These are phyloP conservation scores for Fonsecaea nubica DNA, from an alignment of 2,329 filamentous ascomycete genomes.

Conservation along the genomic window DNA sequence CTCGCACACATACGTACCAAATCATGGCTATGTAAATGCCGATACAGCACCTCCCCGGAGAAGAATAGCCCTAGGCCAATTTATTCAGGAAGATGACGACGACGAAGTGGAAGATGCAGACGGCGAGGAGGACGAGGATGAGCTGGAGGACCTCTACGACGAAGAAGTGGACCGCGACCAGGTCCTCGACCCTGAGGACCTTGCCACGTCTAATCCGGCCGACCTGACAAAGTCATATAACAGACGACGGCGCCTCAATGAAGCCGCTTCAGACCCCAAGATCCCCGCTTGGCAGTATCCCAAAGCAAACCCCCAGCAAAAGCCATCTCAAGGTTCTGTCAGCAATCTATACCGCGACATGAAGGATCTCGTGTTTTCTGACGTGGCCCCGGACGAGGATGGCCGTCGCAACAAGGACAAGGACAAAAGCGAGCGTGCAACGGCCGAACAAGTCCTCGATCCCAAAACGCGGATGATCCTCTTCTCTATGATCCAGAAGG, in stretches of 20 bases:
- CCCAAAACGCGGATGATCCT: conserved; percentile 94
- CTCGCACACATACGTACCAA: conserved; percentile 57
- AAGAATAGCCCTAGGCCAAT: conserved; percentile 38
- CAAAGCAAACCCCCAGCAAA: conserved; percentile 79
- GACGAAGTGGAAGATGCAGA: conserved; percentile 50
- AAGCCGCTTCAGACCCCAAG: conserved; percentile 55
- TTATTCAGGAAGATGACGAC: conserved; percentile 41
- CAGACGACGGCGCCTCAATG: conserved; percentile 74
- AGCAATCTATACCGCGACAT: conserved; percentile 65
- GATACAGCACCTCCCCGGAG: conserved; percentile 43
- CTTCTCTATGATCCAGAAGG: conserved; percentile 92
- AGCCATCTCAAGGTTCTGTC: conserved; percentile 75
- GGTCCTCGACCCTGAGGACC: conserved; percentile 61
- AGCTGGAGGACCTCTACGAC: conserved; percentile 46
- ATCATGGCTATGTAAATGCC: conserved; percentile 55
- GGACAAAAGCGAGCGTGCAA: conserved; percentile 91
- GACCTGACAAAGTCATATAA: conserved; percentile 90
- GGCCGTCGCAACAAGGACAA: conserved; percentile 31
- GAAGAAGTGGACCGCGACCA: conserved; percentile 67
- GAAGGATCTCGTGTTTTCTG: conserved; percentile 83
- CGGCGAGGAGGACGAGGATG: conserved; percentile 53
- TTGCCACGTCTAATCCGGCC: conserved; percentile 62
- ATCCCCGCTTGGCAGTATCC: conserved; percentile 65
- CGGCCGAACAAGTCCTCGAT: conserved; percentile 92
- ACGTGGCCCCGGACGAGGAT: conserved; percentile 42